These are phyloP conservation scores for Clavispora vitiphila DNA, from an alignment of 805 yeast genomes.

Conservation along the genomic window DNA sequence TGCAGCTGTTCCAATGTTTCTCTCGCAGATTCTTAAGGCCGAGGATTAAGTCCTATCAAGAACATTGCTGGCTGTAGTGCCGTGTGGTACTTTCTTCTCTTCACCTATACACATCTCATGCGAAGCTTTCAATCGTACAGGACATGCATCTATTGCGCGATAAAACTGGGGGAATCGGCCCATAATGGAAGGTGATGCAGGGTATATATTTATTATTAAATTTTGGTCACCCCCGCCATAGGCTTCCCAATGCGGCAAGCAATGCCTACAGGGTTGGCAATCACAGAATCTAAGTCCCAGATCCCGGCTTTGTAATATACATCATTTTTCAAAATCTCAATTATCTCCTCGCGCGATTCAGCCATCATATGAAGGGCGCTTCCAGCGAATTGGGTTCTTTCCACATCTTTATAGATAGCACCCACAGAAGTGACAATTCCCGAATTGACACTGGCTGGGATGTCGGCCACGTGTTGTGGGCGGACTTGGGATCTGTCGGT, in stretches of 20 bases:
- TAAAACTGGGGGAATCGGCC: neutral
- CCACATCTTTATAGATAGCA: slow-evolving; percentile 45
- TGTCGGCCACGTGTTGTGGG: slow-evolving; percentile 46
- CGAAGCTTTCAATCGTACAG: neutral
- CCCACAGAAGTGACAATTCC: slow-evolving; percentile 44
- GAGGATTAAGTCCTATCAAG: too few species aligned
- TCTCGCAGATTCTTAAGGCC: too few species aligned
- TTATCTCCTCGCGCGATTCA: slow-evolving; percentile 57
- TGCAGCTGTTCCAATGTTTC: too few species aligned
- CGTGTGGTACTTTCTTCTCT: too few species aligned
- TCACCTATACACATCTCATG: too few species aligned
- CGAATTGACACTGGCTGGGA: slow-evolving; percentile 38
- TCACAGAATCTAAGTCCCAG: slow-evolving; percentile 67
- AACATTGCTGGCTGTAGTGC: too few species aligned
- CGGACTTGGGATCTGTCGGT: slow-evolving; percentile 51
- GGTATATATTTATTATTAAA: slow-evolving; percentile 1
- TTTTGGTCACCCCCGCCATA: slow-evolving; percentile 24
- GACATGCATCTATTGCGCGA: neutral
- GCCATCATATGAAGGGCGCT: slow-evolving; percentile 62
- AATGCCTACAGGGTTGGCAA: slow-evolving; percentile 49
- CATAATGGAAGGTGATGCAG: neutral
- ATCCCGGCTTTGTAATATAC: slow-evolving; percentile 59
- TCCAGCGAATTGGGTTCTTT: slow-evolving; percentile 57
- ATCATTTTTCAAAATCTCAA: slow-evolving; percentile 61
- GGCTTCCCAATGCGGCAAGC: slow-evolving; percentile 33